Conservation (phyloP, 176 grass and related monocot species). For the Paspalum notatum region DNA sequence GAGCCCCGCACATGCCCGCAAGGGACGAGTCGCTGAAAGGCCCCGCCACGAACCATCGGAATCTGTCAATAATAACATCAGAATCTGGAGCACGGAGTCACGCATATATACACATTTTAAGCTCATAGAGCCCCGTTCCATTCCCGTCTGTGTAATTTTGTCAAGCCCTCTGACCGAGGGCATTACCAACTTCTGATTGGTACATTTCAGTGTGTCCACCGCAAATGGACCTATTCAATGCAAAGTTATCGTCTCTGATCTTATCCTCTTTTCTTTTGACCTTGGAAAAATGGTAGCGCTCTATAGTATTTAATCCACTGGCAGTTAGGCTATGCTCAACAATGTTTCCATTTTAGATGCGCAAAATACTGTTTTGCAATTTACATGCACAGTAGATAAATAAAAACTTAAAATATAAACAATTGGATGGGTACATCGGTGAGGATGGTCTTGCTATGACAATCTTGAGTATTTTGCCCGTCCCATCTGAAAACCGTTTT, state of each 20-base stretch:
- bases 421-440: too few relatives aligned
- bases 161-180: not conserved
- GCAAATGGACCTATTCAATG: not conserved
- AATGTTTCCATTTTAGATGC: too few relatives aligned
- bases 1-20: not conserved
- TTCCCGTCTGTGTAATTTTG: not conserved
- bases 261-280: not conserved
- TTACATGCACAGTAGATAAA: too few relatives aligned
- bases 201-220: not conserved
- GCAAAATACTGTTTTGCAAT: too few relatives aligned
- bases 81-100: not conserved
- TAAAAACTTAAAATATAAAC: too few relatives aligned
- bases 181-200: not conserved
- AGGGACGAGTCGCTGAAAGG: not conserved
- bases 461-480: too few relatives aligned
- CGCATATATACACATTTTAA: conserved; percentile 14
- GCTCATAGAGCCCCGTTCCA: not conserved
- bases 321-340: too few relatives aligned
- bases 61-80: not conserved
- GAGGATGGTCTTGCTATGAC: too few relatives aligned
- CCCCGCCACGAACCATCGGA: not conserved
- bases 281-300: not conserved
- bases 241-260: too few relatives aligned
- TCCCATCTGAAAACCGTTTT: too few relatives aligned
- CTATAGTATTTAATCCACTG: not conserved